Evolutionary conservation across 164 flowering plant species (phyloP).

Genomic region (Dillenia suffruticosa): DNA sequence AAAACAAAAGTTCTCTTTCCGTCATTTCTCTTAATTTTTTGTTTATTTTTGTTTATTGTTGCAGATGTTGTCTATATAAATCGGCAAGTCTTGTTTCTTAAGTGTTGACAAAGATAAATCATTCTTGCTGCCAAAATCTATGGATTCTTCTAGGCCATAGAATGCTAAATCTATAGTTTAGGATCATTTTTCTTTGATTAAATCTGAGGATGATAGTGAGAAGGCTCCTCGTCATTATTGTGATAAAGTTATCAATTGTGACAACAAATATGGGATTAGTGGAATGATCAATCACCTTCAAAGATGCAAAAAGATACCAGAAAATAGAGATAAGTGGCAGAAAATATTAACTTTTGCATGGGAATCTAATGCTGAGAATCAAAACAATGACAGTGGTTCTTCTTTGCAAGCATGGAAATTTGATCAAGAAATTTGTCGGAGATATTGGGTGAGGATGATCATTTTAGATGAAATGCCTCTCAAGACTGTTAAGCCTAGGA

Average conservation of each 20-base stretch:
- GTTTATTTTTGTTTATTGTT: too few species aligned
- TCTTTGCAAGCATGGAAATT: not conserved
- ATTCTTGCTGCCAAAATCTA: too few species aligned
- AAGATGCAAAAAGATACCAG: not conserved
- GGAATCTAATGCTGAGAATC: too few species aligned
- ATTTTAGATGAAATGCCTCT: not conserved
- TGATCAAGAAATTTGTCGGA: not conserved
- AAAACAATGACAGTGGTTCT: too few species aligned
- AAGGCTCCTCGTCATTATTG: not conserved
- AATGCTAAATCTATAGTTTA: not conserved
- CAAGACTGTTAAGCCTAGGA: not conserved
- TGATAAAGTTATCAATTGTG: not conserved
- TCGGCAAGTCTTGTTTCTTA: too few species aligned
- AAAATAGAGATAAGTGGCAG: too few species aligned
- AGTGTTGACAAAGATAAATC: too few species aligned
- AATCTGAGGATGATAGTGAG: not conserved
- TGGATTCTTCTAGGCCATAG: not conserved
- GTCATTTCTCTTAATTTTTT: too few species aligned
- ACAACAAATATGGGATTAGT: not conserved
- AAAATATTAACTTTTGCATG: too few species aligned
- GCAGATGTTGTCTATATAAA: too few species aligned
- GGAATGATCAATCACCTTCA: not conserved
- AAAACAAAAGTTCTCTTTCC: too few species aligned
- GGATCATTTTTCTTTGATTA: not conserved
- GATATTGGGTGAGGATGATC: not conserved